Percentiles rank a stretch among this genome's conserved stretches.
These are phyloP conservation scores for Tritrichomonas musculus DNA, from an alignment of 208 protist species.

Conservation along the genomic window DNA sequence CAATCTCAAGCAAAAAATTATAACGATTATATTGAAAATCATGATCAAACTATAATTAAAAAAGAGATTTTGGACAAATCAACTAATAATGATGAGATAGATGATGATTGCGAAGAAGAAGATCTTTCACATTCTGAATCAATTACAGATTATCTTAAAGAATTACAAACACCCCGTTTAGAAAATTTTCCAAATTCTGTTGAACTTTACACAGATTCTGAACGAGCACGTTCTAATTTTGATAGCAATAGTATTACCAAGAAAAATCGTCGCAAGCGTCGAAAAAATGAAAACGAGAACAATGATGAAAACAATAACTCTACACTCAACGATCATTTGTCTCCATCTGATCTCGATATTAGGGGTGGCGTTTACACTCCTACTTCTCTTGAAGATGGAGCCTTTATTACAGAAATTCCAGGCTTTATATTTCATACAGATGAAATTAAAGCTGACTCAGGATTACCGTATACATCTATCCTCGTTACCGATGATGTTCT, in stretches of 20 bases:
- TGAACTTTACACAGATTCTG: no score
- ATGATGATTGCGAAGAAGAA: neutral
- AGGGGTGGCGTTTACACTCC: neutral
- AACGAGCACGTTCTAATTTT: no score
- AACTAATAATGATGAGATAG: no score
- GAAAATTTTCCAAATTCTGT: no score
- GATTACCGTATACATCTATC: neutral
- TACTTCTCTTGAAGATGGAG: neutral
- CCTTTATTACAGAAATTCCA: neutral
- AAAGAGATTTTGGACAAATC: no score
- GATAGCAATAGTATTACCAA: no score
- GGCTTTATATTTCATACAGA: neutral
- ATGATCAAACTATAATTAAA: no score
- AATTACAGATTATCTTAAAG: no score
- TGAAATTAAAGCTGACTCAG: neutral
- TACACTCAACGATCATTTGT: neutral
- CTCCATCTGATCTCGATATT: neutral
- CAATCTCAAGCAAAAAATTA: neutral
- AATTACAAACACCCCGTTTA: no score
- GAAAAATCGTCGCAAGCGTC: no score
- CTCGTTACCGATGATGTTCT: neutral
- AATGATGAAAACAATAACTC: no score
- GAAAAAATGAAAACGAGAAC: no score
- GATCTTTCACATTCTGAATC: neutral
- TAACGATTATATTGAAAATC: neutral